Percentiles rank a stretch among this genome's conserved stretches.
Evolutionary conservation across 73 alveolate genomes (phyloP).

Genomic region (Symbiodinium pilosum): DNA sequence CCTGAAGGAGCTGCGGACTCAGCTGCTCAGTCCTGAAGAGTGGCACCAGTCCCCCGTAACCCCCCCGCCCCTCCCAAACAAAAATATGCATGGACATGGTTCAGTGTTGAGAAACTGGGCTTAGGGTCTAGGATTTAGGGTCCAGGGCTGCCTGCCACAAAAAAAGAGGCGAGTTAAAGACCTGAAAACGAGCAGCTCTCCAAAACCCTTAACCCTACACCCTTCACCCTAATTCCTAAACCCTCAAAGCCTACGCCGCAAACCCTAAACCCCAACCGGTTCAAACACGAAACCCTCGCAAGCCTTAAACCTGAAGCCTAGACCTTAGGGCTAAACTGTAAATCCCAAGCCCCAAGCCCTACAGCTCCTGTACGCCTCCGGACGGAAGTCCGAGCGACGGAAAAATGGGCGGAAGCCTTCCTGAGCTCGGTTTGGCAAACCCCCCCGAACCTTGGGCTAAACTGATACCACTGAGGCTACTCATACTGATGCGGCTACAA

Average conservation of each 20-base stretch:
- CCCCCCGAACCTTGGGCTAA: not conserved
- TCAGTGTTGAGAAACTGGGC: too few species aligned
- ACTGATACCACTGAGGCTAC: not conserved
- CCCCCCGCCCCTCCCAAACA: too few species aligned
- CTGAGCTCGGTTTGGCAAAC: not conserved
- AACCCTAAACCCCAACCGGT: not conserved
- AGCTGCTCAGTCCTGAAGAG: not conserved
- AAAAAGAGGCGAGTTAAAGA: too few species aligned
- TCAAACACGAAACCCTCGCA: not conserved
- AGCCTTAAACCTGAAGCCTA: not conserved
- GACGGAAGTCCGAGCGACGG: not conserved
- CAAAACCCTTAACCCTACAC: too few species aligned
- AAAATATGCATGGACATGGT: too few species aligned
- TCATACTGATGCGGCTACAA: not conserved
- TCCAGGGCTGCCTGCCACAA: too few species aligned
- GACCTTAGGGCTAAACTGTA: not conserved
- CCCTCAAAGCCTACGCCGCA: too few species aligned
- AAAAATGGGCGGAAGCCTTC: slow-evolving; percentile 15
- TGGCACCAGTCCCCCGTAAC: too few species aligned
- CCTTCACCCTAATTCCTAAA: too few species aligned
- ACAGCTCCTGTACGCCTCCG: not conserved
- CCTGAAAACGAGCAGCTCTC: too few species aligned
- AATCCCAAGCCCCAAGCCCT: not conserved
- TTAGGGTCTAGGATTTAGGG: too few species aligned
- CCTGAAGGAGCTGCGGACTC: not conserved